phyloP scores from a whole-genome alignment of 192 early-diverging fungal genomes.

The Coemansia sp. region DNA sequence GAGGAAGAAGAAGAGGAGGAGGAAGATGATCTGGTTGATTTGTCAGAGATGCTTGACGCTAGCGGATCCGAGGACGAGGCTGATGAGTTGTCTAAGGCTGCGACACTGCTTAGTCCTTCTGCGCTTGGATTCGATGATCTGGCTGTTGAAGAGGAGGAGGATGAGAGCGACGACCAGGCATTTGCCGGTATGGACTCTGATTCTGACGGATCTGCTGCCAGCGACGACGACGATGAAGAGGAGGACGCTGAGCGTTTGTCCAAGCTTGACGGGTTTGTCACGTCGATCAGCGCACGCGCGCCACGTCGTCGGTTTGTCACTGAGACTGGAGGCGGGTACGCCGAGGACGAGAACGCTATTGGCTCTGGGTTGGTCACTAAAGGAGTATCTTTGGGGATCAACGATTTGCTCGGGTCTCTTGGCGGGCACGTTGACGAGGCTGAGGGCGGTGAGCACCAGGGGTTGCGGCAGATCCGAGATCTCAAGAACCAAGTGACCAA shows the following conservation, averaged over 20 bases:
- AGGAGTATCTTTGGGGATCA: conserved; percentile 69
- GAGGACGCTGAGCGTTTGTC: conserved; percentile 47
- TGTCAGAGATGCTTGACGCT: conserved; percentile 63
- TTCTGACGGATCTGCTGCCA: conserved; percentile 33
- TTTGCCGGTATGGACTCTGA: conserved; percentile 42
- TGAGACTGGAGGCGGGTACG: conserved; percentile 27
- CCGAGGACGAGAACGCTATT: conserved; percentile 42
- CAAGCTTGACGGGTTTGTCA: conserved; percentile 57
- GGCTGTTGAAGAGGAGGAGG: conserved; percentile 44
- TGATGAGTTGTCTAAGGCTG: not conserved
- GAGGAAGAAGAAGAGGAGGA: conserved; percentile 53
- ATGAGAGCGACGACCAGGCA: conserved; percentile 27
- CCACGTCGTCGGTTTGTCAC: conserved; percentile 56
- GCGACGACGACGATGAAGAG: conserved; percentile 34
- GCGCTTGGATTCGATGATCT: conserved; percentile 20
- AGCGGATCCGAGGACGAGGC: conserved; percentile 21
- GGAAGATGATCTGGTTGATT: conserved; percentile 57
- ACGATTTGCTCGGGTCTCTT: conserved; percentile 72
- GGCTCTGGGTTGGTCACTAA: conserved; percentile 38
- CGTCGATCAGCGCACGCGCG: conserved; percentile 68
- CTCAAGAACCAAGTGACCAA: conserved; percentile 31
- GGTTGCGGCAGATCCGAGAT: conserved; percentile 26
- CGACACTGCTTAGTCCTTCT: conserved; percentile 6
- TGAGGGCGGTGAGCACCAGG: conserved; percentile 42
- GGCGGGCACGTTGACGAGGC: conserved; percentile 54